Percentiles rank a stretch among this genome's conserved stretches.
These are phyloP conservation scores for Oxytropis ochrocephala DNA, from an alignment of 306 rosid species.

Conservation along the genomic window DNA sequence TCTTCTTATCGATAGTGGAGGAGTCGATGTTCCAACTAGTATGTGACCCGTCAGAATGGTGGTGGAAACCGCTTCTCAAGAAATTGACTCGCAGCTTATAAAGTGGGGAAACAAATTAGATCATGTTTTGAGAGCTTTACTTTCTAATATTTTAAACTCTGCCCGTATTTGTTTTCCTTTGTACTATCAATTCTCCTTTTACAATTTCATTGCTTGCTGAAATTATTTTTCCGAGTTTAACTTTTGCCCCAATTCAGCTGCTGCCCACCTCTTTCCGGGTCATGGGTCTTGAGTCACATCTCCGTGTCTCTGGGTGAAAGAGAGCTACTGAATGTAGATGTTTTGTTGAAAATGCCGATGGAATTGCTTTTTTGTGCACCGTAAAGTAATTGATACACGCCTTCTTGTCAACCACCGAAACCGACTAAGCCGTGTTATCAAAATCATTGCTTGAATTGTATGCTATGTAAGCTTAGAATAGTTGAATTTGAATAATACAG, in stretches of 20 bases:
- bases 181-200: too few relatives aligned
- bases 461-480: conserved; percentile 51
- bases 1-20: conserved; percentile 62
- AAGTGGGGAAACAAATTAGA: too few relatives aligned
- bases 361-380: conserved; percentile 61
- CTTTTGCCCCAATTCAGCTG: too few relatives aligned
- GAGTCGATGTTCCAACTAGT: conserved; percentile 91
- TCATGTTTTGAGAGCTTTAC: too few relatives aligned
- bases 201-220: too few relatives aligned
- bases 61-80: conserved; percentile 76
- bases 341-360: conserved; percentile 63
- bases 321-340: conserved; percentile 87
- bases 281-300: conserved; percentile 92
- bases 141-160: too few relatives aligned
- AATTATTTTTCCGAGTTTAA: too few relatives aligned
- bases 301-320: conserved; percentile 87
- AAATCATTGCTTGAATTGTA: conserved; percentile 70
- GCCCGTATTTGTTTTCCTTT: too few relatives aligned
- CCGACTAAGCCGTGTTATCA: conserved; percentile 49
- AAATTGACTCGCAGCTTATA: conserved; percentile 74
- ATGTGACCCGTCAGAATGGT: conserved; percentile 94
- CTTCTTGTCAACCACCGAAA: conserved; percentile 44
- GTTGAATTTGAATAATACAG: conserved; percentile 7
- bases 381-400: conserved; percentile 72
- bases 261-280: too few relatives aligned